Base-by-base conservation (phyloP, 2,329 filamentous ascomycete species). In the Leptosphaerulina australis region DNA sequence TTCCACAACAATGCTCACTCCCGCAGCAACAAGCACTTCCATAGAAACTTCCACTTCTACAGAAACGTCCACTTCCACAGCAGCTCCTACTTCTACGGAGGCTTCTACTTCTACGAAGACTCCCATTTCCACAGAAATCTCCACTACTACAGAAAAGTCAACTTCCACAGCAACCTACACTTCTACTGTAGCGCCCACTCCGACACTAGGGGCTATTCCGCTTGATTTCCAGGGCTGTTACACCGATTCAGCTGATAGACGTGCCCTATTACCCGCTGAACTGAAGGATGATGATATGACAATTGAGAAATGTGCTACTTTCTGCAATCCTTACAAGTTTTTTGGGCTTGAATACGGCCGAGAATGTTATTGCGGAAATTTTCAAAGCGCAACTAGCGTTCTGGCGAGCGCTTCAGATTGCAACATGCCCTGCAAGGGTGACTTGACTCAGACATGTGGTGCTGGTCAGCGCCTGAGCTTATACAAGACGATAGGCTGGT, bases 401-500 rank as follows among this genome's bases (percentile, higher is more conserved):
- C 43, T 43, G 6, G 44, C 46, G 15, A 41, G 36, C 30, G 38
- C 45, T 2, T 47, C 56, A 9, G 64, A 67, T 9, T 67, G 64
- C 51, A 63, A 59, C 30, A 55, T 63, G 58, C 46, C 55, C 2
- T 67, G 64, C 39, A 39, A 47, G 9, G 63, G 63, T 5, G 56
- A 60, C 43, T 37, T 40, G 5, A 47, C 21, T 4, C 43, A 66
- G 33, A 44, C 34, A 3, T 67, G 64, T 29, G 64, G 64, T 22
- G 59, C 46, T 21, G 54, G 38, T 5, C 49, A 49, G 26, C 58
- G 62, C 18, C 9, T 67, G 38, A 72, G 69, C n/a, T 60, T 74
- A 35, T 66, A 69, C 57, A 67, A 69, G 50, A 73, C 74, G 38
- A 56, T 63, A 3, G 69, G 70, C 8, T 75, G 72, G 50, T 57